Evolutionary conservation across 225 moss, liverwort and hornwort species (phyloP), one percentile per base, ranked within the genome.

Genomic region (Sphagnum contortum): DNA sequence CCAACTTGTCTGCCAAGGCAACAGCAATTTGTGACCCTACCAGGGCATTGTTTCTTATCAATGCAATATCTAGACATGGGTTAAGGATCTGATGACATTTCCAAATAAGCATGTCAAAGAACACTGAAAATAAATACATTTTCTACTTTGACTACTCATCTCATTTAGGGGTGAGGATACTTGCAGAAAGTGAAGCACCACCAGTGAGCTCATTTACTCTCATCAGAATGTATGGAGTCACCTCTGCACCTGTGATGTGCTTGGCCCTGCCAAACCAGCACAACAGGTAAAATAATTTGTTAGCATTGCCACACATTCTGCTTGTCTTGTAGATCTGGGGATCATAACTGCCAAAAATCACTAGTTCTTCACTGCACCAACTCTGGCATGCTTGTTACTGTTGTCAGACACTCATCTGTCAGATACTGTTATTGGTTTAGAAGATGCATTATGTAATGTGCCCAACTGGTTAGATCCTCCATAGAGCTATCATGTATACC

Each of bases 151-250:
- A 52, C 52, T 52, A 52, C 6, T 5, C 52, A 52, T 52, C 6
- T 52, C 6, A 29, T 29, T 9, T 45, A 7, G 55, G 52, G 47
- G 49, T 70, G 67, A 68, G 91, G 91, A 95, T 91, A 89, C 91
- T 98, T 74, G 93, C 85, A 63, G 76, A 73, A 64, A 98, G 73
- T 56, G 98, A 98, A 50, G 80, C 80, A 61, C 93, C 93, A 55
- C 77, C 81, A 49, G 89, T 93, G 53, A 98, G 84, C 68, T 93
- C 87, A 75, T 93, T 98, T 12, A 98, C 86, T 50, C 89, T 89
- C 14, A 73, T 77, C 64, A 98, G 68, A 48, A 98, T 64, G 64
- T 79, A 93, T 11, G 93, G 98, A 4, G 98, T 91, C 55, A 98
- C 83, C 60, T 81, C 88, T 71, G 78, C 82, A 13, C 98, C 98